Conservation (phyloP, 73 alveolate genomes). For the Tetrahymena borealis region DNA sequence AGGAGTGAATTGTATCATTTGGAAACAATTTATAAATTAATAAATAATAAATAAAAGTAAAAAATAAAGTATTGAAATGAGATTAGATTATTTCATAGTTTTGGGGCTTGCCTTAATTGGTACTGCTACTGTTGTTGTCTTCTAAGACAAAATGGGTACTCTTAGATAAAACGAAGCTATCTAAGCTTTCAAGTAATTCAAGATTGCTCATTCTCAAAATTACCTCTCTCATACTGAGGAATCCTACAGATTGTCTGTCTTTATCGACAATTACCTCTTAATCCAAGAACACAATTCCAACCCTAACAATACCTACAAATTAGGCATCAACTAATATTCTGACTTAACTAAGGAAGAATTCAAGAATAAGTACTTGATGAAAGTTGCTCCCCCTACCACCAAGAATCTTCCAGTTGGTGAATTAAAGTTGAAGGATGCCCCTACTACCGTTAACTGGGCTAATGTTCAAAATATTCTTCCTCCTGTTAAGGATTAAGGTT, state of each 20-base stretch:
- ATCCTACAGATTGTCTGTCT: slow-evolving; percentile 5
- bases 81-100: too few relatives aligned
- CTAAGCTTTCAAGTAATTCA: neutral
- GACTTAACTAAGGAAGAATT: slow-evolving; percentile 58
- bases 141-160: too few relatives aligned
- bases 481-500: slow-evolving; percentile 41
- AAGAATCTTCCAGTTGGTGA: neutral
- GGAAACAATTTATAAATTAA: too few relatives aligned
- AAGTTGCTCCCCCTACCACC: neutral
- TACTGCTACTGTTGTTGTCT: too few relatives aligned
- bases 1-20: too few relatives aligned
- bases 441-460: neutral
- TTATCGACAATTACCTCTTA: slow-evolving; percentile 6
- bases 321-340: slow-evolving; percentile 51
- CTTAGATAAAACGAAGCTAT: too few relatives aligned
- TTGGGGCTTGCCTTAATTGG: too few relatives aligned
- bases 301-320: slow-evolving; percentile 5
- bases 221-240: neutral
- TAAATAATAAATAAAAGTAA: too few relatives aligned
- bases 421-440: neutral
- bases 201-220: neutral
- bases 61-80: too few relatives aligned
- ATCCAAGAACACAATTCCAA: slow-evolving; percentile 36
- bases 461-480: slow-evolving; percentile 46
- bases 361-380: neutral